phyloP scores from a whole-genome alignment of 1,284 basidiomycete species.

The Ceratobasidium sp. region DNA sequence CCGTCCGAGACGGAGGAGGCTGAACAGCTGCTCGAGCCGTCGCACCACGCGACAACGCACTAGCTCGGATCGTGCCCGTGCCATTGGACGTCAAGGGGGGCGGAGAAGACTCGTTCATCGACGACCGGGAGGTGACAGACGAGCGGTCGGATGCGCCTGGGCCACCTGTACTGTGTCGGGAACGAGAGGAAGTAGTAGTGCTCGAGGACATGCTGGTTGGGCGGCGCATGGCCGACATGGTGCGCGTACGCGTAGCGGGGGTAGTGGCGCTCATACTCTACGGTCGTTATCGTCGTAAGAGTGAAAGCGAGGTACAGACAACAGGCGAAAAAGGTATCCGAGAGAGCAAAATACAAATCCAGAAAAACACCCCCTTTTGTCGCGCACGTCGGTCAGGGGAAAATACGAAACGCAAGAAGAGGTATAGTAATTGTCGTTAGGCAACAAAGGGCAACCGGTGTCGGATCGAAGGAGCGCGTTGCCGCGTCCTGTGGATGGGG shows the following conservation, averaged over 20 bases:
- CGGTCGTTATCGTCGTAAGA: background rate
- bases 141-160: background rate
- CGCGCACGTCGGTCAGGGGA: background rate
- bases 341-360: background rate
- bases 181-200: background rate
- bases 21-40: constrained; percentile 38
- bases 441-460: background rate
- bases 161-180: constrained; percentile 5
- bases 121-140: background rate
- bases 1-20: constrained; percentile 29
- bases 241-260: constrained; percentile 13
- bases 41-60: constrained; percentile 16
- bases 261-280: constrained; percentile 8
- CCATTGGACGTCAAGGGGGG: background rate
- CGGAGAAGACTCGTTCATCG: constrained; percentile 2
- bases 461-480: background rate
- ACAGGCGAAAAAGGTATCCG: background rate
- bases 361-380: background rate
- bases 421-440: constrained; percentile 21
- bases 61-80: constrained; percentile 8
- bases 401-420: background rate
- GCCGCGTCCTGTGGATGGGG: background rate
- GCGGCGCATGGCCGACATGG: constrained; percentile 34
- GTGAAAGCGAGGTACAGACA: background rate
- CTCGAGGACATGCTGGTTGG: background rate